These are phyloP conservation scores for Peronospora destructor DNA, from an alignment of 352 stramenopile species.

Conservation along the genomic window DNA sequence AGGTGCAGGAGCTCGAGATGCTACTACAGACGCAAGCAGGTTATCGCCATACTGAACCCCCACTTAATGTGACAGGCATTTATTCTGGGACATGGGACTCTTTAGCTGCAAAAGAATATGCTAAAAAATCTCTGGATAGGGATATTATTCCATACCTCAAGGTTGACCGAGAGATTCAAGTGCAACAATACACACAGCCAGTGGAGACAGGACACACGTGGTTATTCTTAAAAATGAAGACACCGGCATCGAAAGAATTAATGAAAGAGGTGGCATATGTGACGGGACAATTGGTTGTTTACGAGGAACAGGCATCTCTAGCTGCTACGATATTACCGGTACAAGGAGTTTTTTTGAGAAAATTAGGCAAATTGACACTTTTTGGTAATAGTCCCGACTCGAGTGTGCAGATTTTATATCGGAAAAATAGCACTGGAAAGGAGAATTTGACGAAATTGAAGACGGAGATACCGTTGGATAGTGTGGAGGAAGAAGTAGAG, in stretches of 20 bases:
- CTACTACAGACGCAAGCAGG: slow-evolving; percentile 40
- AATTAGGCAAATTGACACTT: slow-evolving; percentile 63
- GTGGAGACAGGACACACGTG: slow-evolving; percentile 68
- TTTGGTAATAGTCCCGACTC: slow-evolving; percentile 80
- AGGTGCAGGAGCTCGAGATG: slow-evolving; percentile 44
- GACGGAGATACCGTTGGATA: slow-evolving; percentile 5
- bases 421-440: slow-evolving; percentile 23
- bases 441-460: slow-evolving; percentile 18
- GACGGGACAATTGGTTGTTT: slow-evolving; percentile 75
- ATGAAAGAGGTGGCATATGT: slow-evolving; percentile 67
- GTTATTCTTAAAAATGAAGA: slow-evolving; percentile 79
- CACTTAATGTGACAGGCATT: slow-evolving; percentile 71
- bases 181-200: slow-evolving; percentile 68
- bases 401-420: slow-evolving; percentile 73
- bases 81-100: slow-evolving; percentile 73
- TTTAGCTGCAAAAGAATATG: slow-evolving; percentile 48
- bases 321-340: slow-evolving; percentile 74
- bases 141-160: slow-evolving; percentile 78
- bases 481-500: slow-evolving; percentile 7
- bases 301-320: slow-evolving; percentile 72
- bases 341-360: slow-evolving; percentile 75
- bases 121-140: slow-evolving; percentile 43
- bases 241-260: slow-evolving; percentile 57
- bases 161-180: slow-evolving; percentile 63
- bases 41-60: slow-evolving; percentile 35